phyloP scores from a whole-genome alignment of 164 flowering plant genomes.

The Kalanchoe fedtschenkoi region DNA sequence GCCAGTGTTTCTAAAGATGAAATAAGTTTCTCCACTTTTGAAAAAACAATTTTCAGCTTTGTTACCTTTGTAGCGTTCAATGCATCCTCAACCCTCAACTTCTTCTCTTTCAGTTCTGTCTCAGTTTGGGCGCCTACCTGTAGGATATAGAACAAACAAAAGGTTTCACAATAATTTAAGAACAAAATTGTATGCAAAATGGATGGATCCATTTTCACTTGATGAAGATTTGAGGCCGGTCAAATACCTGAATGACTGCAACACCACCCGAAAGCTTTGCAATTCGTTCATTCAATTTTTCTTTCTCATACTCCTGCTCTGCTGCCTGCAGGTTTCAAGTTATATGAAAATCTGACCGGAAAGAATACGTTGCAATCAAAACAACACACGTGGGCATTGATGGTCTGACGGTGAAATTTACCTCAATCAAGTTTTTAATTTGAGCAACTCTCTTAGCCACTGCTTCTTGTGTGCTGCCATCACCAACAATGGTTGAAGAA shows the following conservation, averaged over 20 bases:
- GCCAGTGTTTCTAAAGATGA: not conserved
- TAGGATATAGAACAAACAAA: not conserved
- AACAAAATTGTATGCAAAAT: no score
- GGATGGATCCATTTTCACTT: no score
- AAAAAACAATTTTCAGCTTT: not conserved
- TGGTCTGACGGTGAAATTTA: conserved; percentile 1
- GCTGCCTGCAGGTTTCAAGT: conserved; percentile 40
- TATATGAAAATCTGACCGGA: no score
- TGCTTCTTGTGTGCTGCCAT: conserved; percentile 92
- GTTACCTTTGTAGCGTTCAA: conserved; percentile 92
- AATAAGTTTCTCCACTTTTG: not conserved
- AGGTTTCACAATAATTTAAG: no score
- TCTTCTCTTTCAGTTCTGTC: conserved; percentile 91
- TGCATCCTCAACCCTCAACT: conserved; percentile 96
- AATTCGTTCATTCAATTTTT: conserved; percentile 87
- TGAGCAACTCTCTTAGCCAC: conserved; percentile 79
- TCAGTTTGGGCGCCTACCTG: conserved; percentile 99
- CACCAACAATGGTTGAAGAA: conserved; percentile 79
- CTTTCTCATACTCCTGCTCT: conserved; percentile 90
- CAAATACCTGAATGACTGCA: conserved; percentile 77
- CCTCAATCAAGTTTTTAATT: conserved; percentile 81
- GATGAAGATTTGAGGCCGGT: no score
- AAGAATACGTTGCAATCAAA: no score
- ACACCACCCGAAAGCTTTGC: conserved; percentile 97
- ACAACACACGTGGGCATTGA: not conserved